Base-by-base conservation (phyloP, 2,329 filamentous ascomycete genomes). In the Cryphonectria parasitica region DNA sequence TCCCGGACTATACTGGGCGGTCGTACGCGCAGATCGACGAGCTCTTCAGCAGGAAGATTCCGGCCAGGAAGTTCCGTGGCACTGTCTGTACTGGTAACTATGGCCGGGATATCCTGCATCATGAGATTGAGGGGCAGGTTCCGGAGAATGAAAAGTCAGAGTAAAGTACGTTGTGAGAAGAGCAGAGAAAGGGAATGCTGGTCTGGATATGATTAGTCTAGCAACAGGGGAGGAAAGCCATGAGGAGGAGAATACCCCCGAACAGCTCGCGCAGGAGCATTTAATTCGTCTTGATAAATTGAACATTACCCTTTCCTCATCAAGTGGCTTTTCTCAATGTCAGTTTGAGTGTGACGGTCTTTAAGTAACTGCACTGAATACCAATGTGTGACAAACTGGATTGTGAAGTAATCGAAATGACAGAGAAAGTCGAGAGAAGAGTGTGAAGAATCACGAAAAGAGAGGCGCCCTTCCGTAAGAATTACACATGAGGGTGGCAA, bases 1-100 rank as follows among this genome's bases (percentile, higher is more conserved):
- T 63, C 7, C 61, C 61, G 8, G 61, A 63, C 36, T 63, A 63
- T n/a, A 63, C 61, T 15, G 61, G 61, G 34, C 61, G 61, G 2
- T 63, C 61, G 36, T 63, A 63, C 36, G 61, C 61, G 13, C 61
- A 63, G 36, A 43, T 63, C 22, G 61, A 63, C 61, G 61, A 63
- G 61, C 36, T 63, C 34, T 63, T 63, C 36, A 41, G 61, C 25
- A n/a, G 61, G 36, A n/a, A 28, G 22, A 41, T 63, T 6, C 19
- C 39, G 7, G 61, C 61, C 10, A 63, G 61, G 39, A 63, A 63
- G 41, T 63, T 63, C 36, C 31, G 39, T 7, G 28, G 8, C 34
- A 63, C 61, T 11, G 61, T 63, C 13, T 63, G 61, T 28, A 63
- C 61, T 22, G 61, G 61, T 3, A 63, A 43, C 25, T 63, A 63